Conservation (phyloP, 179 eudicot genomes). For the Carnegiea gigantea region DNA sequence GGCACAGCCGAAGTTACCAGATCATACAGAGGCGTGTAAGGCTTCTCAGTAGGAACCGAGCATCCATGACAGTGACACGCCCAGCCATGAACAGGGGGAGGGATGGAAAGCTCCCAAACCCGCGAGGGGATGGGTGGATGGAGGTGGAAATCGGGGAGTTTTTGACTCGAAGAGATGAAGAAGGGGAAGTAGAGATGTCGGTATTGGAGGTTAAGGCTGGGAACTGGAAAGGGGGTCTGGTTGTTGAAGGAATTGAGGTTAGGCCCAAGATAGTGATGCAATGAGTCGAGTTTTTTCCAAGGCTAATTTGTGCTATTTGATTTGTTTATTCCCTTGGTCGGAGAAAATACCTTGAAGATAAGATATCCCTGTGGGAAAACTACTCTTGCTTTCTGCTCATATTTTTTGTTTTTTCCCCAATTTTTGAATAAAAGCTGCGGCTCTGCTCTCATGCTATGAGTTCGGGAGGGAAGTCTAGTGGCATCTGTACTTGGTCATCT, state of each 20-base stretch:
- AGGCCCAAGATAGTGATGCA: constrained; percentile 19
- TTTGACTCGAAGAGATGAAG: constrained; percentile 25
- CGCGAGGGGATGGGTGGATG: constrained; percentile 51
- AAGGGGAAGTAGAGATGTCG: constrained; percentile 37
- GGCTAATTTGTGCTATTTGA: background rate
- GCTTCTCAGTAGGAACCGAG: constrained; percentile 18
- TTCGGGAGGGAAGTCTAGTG: background rate
- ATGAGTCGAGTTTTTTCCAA: too few species aligned
- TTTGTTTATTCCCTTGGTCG: background rate
- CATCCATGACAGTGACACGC: constrained; percentile 2
- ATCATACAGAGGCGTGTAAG: constrained; percentile 27
- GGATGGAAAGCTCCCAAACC: constrained; percentile 17
- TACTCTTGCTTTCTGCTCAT: background rate
- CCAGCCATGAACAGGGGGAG: constrained; percentile 1
- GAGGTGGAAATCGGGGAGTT: constrained; percentile 54
- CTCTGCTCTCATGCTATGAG: background rate
- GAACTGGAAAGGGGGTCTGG: constrained; percentile 39
- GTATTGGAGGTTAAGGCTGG: constrained; percentile 31
- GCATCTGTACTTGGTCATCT: background rate
- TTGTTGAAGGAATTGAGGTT: constrained; percentile 54
- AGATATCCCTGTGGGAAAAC: too few species aligned
- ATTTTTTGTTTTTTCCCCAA: background rate
- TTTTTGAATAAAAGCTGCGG: background rate
- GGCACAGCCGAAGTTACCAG: constrained; percentile 14
- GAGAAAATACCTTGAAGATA: too few species aligned